Base-by-base conservation (phyloP, 1,284 basidiomycete species). In the Paramarasmius palmivorus region DNA sequence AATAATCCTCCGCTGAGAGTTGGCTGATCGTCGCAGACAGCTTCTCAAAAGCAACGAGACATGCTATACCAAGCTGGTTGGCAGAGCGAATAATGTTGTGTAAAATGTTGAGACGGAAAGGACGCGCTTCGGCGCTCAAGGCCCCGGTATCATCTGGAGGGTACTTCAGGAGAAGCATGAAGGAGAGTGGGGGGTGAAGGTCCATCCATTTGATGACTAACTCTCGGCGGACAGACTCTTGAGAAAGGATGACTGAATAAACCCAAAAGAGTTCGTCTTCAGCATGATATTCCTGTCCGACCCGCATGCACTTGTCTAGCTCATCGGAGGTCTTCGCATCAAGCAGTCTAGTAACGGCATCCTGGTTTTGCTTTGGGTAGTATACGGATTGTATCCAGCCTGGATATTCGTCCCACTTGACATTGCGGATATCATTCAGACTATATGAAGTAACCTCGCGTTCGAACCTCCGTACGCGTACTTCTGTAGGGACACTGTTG, bases 11-110 rank as follows among this genome's bases (percentile, higher is more conserved):
- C 2, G 79, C 60, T 19, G 67, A 61, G 12, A 84, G 64, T 8
- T 62, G 42, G 1, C 69, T 68, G 53, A 86, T 73, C 10, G 73
- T 69, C 6, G 58, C 60, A 0, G 73, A 64, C 1, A 86, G 64
- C 57, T 81, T 83, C 57, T 86, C 83, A 32, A 86, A 55, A 0
- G 78, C 83, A 1, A 79, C 81, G 14, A 85, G 73, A 19, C 76
- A 70, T 0, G 81, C 81, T 8, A 85, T 76, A 1, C 76, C 74
- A 4, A 82, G 66, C 1, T 70, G 62, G 51, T 85, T 83, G 1
- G 82, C 79, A 2, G 76, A 79, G 1, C 78, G 73, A 37, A 86
- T 68, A 48, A 86, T 68, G 41, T 73, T 76, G 35, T 68, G 73
- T 2, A 82, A 55, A 26, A 86, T 69, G 1, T 65, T 40, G 6